Evolutionary conservation across 2,329 filamentous ascomycete genomes (phyloP), one percentile per base, ranked within the genome.

Genomic region (Nakataea oryzae): DNA sequence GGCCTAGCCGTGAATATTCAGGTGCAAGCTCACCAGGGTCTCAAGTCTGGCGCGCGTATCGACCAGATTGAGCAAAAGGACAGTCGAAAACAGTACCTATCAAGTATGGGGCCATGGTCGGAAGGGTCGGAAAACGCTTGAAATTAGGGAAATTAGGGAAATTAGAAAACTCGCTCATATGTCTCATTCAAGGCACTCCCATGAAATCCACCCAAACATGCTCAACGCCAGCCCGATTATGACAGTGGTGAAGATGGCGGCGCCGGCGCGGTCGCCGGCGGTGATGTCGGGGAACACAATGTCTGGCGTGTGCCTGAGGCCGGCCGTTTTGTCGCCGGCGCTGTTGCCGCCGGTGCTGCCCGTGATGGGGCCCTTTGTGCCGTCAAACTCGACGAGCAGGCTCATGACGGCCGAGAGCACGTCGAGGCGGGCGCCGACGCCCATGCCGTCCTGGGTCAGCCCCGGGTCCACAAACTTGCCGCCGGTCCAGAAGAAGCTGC

Each of bases 351-450:
- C 81, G 1, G 77, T 80, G 17, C 63, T 65, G 12, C 74, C 74
- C 0, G 76, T 78, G 30, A 76, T 71, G 8, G 76, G 75, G 1
- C 68, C 63, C 13, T 74, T 67, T 9, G 72, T 75, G 9, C 77
- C 65, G 34, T 76, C 66, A n/a, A 47, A 47, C 41, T 47, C 41
- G 60, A 88, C 81, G 70, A 87, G 77, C 67, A 84, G 86, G 50
- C 81, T 80, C 57, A 89, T 79, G 9, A 88, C 81, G 13, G 87
- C 78, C 68, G 88, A 84, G 70, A 90, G 75, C 3, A 83, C 86
- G 2, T 83, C 80, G 86, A 90, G 89, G 72, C 89, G 86, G 71
- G 89, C 85, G 8, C 87, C 87, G 3, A 89, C 81, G 11, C 86
- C 87, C 9, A 77, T 80, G 4, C 3, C 12, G 1, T 76, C 78